A percentile compares a stretch with the other conserved stretches of the same genome.
phyloP scores from a whole-genome alignment of 306 rosid genomes.

The Hylodesmum podocarpum region DNA sequence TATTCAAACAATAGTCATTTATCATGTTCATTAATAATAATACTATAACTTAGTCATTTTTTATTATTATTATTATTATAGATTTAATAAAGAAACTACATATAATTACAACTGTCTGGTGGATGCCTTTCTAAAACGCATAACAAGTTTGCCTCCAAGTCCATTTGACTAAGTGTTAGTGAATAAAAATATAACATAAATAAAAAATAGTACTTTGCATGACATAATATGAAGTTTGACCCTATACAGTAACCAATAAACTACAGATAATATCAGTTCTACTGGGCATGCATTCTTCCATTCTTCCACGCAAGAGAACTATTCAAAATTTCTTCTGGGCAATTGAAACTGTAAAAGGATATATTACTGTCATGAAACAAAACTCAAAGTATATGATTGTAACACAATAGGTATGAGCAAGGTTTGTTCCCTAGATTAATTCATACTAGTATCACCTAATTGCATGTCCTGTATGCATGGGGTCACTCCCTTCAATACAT shows the following conservation, averaged over 20 bases:
- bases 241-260: too few species aligned
- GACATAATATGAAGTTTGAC: too few species aligned
- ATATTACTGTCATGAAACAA: too few species aligned
- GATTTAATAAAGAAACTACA: conserved; percentile 5
- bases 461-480: too few species aligned
- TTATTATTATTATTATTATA: background rate
- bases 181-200: conserved; percentile 37
- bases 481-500: too few species aligned
- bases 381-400: too few species aligned
- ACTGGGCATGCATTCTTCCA: too few species aligned
- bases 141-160: conserved; percentile 85
- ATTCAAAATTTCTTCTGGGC: too few species aligned
- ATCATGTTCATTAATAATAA: conserved; percentile 1
- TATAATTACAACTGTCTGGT: conserved; percentile 56
- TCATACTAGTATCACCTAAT: conserved; percentile 94
- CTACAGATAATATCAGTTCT: too few species aligned
- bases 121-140: conserved; percentile 86
- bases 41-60: background rate
- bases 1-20: conserved; percentile 36
- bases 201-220: conserved; percentile 2
- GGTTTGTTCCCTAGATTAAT: conserved; percentile 22
- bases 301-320: too few species aligned
- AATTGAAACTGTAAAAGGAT: too few species aligned
- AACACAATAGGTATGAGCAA: conserved; percentile 6
- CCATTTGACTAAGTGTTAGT: conserved; percentile 95